Evolutionary conservation across 2,329 filamentous ascomycete genomes (phyloP), one percentile per base, ranked within the genome.

Genomic region (Ophiosphaerella herpotricha): DNA sequence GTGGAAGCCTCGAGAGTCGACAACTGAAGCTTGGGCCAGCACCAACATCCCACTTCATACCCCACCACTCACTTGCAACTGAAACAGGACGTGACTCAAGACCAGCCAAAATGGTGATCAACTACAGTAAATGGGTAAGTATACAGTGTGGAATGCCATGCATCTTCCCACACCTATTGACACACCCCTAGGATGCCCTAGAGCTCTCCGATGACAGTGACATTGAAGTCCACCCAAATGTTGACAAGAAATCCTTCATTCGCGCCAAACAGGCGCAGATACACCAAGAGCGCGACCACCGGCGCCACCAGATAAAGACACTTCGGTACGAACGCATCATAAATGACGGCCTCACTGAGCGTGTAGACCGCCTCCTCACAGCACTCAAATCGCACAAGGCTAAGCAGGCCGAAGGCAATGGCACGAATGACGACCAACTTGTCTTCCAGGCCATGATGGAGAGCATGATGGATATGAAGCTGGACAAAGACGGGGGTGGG

Each of bases 121-220:
- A 88, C 66, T 89, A 88, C 72, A 88, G 84, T 75, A 89, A 88
- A 78, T 89, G 86, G 85, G 84, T 86, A 72, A 52, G 79, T 68
- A 16, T 16, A 23, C 26, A 29, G 6, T 8, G 7, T 11, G 11
- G 26, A 29, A 8, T 11, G 26, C 11, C 11, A 8, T 11, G 26
- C 7, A 29, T 7, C 11, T 29, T 11, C 1, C 7, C 11, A 29
- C 26, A 29, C 26, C 26, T 29, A 29, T 29, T 29, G 6, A 29
- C 26, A 11, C 2, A 8, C 11, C 11, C 6, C 31, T 53, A 90
- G 87, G 89, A 97, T 73, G 87, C 89, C 52, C 84, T 99, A 70
- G 94, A 99, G 85, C 86, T 99, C 71, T 96, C 91, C 68, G 94
- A 99, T 76, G 94, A 99, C 77, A 97, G 91, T 43, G 94, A 99